phyloP scores from a whole-genome alignment of 73 alveolate species.

The Paramecium primaurelia region DNA sequence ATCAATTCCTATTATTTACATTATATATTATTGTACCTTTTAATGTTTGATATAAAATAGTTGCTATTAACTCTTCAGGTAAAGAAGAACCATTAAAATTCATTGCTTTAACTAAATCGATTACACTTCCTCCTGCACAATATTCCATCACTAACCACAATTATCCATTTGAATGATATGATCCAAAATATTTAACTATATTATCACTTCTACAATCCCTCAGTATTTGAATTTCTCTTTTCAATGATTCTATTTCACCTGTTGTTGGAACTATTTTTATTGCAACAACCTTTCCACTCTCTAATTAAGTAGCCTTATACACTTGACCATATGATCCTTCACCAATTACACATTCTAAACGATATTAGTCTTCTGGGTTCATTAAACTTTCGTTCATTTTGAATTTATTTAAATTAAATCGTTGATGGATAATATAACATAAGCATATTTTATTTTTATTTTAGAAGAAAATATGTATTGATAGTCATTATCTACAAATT shows the following conservation, averaged over 20 bases:
- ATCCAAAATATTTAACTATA: conserved; percentile 85
- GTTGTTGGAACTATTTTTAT: conserved; percentile 81
- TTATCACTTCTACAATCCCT: conserved; percentile 88
- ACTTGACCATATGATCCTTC: conserved; percentile 96
- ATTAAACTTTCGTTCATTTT: conserved; percentile 22
- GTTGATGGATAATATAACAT: background rate
- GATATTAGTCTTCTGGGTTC: conserved; percentile 74
- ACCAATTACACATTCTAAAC: conserved; percentile 81
- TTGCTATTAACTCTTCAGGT: conserved; percentile 69
- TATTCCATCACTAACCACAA: conserved; percentile 96
- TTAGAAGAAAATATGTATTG: too few species aligned
- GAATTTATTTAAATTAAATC: conserved; percentile 14
- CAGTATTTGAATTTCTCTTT: conserved; percentile 83
- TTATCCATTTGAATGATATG: conserved; percentile 85
- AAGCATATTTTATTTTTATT: background rate
- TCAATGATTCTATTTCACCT: conserved; percentile 57
- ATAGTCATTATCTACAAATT: too few species aligned
- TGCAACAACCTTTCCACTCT: conserved; percentile 87
- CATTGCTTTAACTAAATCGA: conserved; percentile 88
- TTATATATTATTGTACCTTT: conserved; percentile 27
- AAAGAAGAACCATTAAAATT: conserved; percentile 63
- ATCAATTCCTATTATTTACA: conserved; percentile 16
- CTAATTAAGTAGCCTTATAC: conserved; percentile 84
- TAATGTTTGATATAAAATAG: conserved; percentile 57
- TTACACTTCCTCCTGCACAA: conserved; percentile 94